Percentiles rank a stretch among this genome's conserved stretches.
Conservation (phyloP, 371 early-diverging fungal genomes). For the Batkoa obscura region DNA sequence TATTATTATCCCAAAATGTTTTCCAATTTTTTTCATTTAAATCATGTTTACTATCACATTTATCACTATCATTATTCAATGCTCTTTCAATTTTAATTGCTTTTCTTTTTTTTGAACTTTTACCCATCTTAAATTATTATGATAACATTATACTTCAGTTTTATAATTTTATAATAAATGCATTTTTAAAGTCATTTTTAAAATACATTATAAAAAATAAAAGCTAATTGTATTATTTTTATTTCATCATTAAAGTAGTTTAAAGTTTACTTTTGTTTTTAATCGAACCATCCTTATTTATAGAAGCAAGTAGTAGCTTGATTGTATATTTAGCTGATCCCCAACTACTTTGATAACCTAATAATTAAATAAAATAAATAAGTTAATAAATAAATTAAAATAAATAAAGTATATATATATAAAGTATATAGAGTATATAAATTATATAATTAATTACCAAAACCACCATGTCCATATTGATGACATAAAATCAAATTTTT, state of each 20-base stretch:
- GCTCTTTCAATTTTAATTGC: too few species aligned
- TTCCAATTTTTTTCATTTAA: too few species aligned
- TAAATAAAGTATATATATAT: too few species aligned
- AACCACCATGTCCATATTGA: constrained; percentile 68
- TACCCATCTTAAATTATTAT: too few species aligned
- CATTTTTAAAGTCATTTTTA: too few species aligned
- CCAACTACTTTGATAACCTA: constrained; percentile 53
- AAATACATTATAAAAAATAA: not conserved
- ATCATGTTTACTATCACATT: too few species aligned
- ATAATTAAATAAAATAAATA: constrained; percentile 2
- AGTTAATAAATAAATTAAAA: not conserved
- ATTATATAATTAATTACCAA: constrained; percentile 42
- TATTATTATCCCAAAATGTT: too few species aligned
- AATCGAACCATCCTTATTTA: not conserved
- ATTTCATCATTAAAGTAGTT: not conserved
- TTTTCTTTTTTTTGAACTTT: too few species aligned
- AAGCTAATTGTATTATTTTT: not conserved
- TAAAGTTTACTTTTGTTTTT: not conserved
- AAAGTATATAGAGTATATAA: too few species aligned
- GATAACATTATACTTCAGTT: too few species aligned
- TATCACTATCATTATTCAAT: too few species aligned
- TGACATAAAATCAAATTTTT: constrained; percentile 31
- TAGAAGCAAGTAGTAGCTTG: constrained; percentile 20
- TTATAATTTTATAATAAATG: too few species aligned
- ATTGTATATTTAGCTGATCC: constrained; percentile 34